A percentile compares a stretch with the other conserved stretches of the same genome.
Evolutionary conservation across 495 filamentous ascomycete genomes (phyloP).

Genomic region (Podospora bellae-mahoneyi): DNA sequence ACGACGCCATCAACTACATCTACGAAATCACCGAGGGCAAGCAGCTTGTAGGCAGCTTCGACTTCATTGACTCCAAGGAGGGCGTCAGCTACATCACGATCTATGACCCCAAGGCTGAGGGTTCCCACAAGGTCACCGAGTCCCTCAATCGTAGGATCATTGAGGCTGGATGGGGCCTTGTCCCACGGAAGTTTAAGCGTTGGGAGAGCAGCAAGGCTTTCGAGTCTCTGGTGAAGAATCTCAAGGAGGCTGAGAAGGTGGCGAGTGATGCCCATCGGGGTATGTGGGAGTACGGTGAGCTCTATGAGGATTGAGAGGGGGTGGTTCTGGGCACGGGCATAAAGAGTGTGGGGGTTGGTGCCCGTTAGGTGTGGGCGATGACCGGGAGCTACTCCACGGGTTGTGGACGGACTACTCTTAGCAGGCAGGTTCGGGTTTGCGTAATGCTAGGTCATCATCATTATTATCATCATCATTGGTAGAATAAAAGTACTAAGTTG

Average conservation of each 20-base stretch:
- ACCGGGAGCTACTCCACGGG: neutral
- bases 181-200: constrained; percentile 79
- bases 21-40: constrained; percentile 61
- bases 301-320: constrained; percentile 72
- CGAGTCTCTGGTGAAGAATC: constrained; percentile 61
- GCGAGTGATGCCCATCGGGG: constrained; percentile 76
- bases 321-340: neutral
- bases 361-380: neutral
- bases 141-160: constrained; percentile 86
- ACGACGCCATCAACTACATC: constrained; percentile 70
- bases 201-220: constrained; percentile 74
- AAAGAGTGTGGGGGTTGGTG: neutral
- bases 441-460: neutral
- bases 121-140: constrained; percentile 43
- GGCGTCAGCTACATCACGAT: constrained; percentile 79
- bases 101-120: constrained; percentile 68
- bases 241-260: constrained; percentile 64
- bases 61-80: constrained; percentile 68
- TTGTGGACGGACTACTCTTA: neutral
- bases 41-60: constrained; percentile 85
- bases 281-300: constrained; percentile 98
- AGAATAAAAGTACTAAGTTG: constrained; percentile 5
- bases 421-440: neutral
- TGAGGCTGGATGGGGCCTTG: constrained; percentile 79
- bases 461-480: neutral